Evolutionary conservation across 2,329 filamentous ascomycete species (phyloP).

Genomic region (Neocucurbitaria cava): DNA sequence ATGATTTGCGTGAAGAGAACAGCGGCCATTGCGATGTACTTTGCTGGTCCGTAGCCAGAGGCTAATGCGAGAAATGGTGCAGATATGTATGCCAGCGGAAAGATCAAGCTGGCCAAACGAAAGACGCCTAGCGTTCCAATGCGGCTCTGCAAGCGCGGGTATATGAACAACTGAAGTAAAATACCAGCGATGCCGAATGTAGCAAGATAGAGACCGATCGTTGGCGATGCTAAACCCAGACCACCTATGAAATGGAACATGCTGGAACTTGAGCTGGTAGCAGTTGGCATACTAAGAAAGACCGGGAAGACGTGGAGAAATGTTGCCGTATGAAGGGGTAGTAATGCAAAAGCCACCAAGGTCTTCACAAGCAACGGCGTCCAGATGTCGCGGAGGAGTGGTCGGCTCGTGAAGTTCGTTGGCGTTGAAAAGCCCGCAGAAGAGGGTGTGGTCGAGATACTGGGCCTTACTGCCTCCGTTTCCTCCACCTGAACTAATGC

Average conservation of each 20-base stretch:
- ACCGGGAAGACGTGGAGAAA: conserved; percentile 57
- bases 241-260: conserved; percentile 54
- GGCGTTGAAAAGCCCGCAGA: not conserved
- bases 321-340: conserved; percentile 55
- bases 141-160: conserved; percentile 48
- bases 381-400: conserved; percentile 52
- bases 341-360: conserved; percentile 51
- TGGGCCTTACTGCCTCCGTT: conserved; percentile 3
- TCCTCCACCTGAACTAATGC: conserved; percentile 22
- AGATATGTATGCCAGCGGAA: conserved; percentile 52
- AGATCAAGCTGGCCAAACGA: conserved; percentile 49
- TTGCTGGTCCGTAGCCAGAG: conserved; percentile 32
- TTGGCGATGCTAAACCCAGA: conserved; percentile 52
- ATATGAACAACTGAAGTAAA: conserved; percentile 52
- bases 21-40: conserved; percentile 50
- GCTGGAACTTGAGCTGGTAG: conserved; percentile 22
- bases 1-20: conserved; percentile 52
- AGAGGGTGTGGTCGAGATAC: conserved; percentile 3
- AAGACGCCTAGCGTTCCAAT: conserved; percentile 50
- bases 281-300: conserved; percentile 51
- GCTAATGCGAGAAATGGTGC: conserved; percentile 52
- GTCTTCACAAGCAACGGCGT: conserved; percentile 50
- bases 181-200: conserved; percentile 55
- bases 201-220: conserved; percentile 54
- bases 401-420: conserved; percentile 51